Evolutionary conservation across 2,329 filamentous ascomycete species (phyloP).

Genomic region (Juglanconis sp.): DNA sequence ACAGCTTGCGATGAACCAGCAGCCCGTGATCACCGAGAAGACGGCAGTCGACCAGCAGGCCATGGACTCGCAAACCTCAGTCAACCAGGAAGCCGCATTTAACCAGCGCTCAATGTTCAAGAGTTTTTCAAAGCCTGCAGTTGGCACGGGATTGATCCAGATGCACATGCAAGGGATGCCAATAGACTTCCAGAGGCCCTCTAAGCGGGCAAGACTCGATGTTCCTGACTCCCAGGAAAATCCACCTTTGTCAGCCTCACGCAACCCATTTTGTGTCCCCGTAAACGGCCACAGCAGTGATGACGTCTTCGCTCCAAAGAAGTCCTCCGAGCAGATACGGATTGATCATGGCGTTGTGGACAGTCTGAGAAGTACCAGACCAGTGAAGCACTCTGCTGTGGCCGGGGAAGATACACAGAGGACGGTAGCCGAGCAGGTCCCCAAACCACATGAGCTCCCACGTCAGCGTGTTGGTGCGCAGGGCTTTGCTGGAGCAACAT

Average conservation of each 20-base stretch:
- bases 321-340: background rate
- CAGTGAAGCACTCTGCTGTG: background rate
- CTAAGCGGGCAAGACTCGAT: background rate
- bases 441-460: background rate
- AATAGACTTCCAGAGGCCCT: background rate
- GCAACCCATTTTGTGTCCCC: background rate
- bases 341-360: background rate
- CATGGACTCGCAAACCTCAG: background rate
- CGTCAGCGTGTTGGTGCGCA: background rate
- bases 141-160: background rate
- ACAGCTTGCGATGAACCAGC: background rate
- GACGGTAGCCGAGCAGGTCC: background rate
- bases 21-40: background rate
- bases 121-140: background rate
- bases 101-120: background rate
- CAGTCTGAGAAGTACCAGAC: background rate
- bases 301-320: background rate
- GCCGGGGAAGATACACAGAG: background rate
- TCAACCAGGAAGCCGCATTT: background rate
- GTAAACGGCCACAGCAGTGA: background rate
- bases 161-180: background rate
- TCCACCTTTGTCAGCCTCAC: background rate
- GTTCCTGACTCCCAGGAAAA: background rate
- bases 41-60: background rate
- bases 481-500: background rate